phyloP scores from a whole-genome alignment of 2,329 filamentous ascomycete genomes.

The Aspergillus nomiae region DNA sequence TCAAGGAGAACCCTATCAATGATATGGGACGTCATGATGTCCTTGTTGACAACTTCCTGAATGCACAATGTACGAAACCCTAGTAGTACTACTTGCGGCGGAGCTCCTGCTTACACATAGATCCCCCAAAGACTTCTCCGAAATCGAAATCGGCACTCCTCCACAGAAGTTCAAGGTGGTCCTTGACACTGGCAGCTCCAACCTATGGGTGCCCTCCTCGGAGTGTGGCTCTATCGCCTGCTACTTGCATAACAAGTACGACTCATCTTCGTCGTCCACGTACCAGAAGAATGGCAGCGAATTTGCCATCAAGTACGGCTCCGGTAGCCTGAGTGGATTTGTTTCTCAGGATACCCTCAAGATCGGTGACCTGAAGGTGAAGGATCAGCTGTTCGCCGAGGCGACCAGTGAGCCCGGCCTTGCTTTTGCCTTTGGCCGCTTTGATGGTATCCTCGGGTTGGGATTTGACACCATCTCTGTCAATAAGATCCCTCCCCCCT shows the following conservation, averaged over 20 bases:
- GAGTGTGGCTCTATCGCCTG: conserved; percentile 95
- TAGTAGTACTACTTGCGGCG: conserved; percentile 27
- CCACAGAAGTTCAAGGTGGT: conserved; percentile 98
- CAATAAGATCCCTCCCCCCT: conserved; percentile 89
- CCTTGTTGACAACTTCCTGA: conserved; percentile 95
- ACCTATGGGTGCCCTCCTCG: conserved; percentile 94
- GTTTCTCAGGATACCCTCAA: conserved; percentile 83
- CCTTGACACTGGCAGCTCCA: conserved; percentile 97
- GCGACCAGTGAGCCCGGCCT: conserved; percentile 93
- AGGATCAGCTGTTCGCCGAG: conserved; percentile 93
- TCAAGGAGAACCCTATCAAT: conserved; percentile 71
- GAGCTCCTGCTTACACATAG: not conserved
- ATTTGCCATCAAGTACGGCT: conserved; percentile 95
- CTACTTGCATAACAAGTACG: conserved; percentile 96
- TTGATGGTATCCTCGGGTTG: conserved; percentile 94
- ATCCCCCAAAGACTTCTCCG: conserved; percentile 77
- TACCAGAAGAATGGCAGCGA: conserved; percentile 92
- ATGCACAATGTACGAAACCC: conserved; percentile 84
- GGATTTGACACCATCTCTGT: conserved; percentile 97
- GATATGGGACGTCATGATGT: conserved; percentile 73
- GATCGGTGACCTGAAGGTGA: conserved; percentile 86
- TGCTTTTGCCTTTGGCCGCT: conserved; percentile 95
- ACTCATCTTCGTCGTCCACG: conserved; percentile 82
- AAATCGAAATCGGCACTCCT: conserved; percentile 89
- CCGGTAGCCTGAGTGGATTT: conserved; percentile 89